A percentile compares a stretch with the other conserved stretches of the same genome.
Conservation (phyloP, 208 protist species). For the Leishmania amazonensis region DNA sequence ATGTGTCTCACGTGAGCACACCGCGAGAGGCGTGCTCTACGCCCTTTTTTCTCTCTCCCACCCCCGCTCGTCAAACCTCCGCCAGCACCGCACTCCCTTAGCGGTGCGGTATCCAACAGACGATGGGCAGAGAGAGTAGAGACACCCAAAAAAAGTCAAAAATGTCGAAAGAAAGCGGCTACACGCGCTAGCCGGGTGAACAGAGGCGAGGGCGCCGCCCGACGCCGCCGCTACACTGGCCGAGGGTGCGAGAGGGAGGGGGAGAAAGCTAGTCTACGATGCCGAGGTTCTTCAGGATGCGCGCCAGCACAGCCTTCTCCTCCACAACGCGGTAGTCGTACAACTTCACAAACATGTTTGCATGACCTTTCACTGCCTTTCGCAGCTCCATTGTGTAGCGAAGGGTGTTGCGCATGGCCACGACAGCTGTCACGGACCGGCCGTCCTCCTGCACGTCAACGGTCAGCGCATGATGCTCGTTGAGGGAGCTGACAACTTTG, state of each 20-base stretch:
- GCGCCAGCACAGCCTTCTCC: conserved; percentile 72
- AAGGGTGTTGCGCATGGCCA: conserved; percentile 85
- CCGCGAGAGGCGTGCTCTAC: not conserved
- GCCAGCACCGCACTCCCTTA: not conserved
- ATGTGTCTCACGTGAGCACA: not conserved
- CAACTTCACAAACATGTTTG: conserved; percentile 73
- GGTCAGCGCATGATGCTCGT: conserved; percentile 74
- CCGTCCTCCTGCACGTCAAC: conserved; percentile 86
- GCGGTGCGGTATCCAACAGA: not conserved
- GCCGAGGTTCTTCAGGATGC: conserved; percentile 84
- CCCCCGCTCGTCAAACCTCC: not conserved
- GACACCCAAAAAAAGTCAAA: not conserved
- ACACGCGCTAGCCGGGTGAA: not conserved
- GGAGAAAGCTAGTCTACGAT: conserved; percentile 41
- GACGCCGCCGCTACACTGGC: not conserved
- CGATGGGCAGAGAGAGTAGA: not conserved
- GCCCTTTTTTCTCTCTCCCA: not conserved
- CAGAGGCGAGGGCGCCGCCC: not conserved
- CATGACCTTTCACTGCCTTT: conserved; percentile 87
- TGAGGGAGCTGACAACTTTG: conserved; percentile 73
- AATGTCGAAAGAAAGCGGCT: not conserved
- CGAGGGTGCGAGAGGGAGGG: not conserved
- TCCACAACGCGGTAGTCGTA: conserved; percentile 77
- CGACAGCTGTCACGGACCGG: conserved; percentile 68
- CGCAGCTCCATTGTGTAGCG: conserved; percentile 89